These are phyloP conservation scores for Teunomyces gatunensis DNA, from an alignment of 805 yeast genomes.

Conservation along the genomic window DNA sequence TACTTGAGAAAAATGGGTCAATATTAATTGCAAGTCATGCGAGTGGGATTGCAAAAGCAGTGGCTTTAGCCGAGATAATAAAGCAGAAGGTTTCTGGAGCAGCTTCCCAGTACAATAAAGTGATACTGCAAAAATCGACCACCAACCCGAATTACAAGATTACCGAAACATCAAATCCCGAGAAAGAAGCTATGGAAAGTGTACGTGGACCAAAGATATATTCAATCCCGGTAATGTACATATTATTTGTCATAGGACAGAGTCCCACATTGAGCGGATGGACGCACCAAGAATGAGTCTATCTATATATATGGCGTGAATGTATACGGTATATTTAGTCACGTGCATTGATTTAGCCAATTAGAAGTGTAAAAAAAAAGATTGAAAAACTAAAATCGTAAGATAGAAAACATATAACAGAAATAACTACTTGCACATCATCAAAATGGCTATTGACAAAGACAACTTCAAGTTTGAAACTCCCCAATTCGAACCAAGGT, in stretches of 20 bases:
- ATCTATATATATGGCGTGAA: background rate
- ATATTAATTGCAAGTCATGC: constrained; percentile 20
- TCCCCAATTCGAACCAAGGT: constrained; percentile 80
- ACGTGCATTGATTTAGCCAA: constrained; percentile 7
- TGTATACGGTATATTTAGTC: background rate
- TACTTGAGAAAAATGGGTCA: constrained; percentile 8
- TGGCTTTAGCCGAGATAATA: constrained; percentile 19
- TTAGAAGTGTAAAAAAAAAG: constrained; percentile 8
- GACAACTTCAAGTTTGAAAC: constrained; percentile 31
- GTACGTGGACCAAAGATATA: constrained; percentile 22
- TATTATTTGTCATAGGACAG: constrained; percentile 12
- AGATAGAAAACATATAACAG: constrained; percentile 8
- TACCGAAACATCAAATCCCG: background rate
- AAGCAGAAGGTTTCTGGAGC: constrained; percentile 12
- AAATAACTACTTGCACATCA: background rate
- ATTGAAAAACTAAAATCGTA: constrained; percentile 11
- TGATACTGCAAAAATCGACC: constrained; percentile 4
- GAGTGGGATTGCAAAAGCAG: constrained; percentile 14
- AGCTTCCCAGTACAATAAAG: constrained; percentile 15
- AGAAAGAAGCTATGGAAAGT: constrained; percentile 9
- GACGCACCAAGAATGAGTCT: constrained; percentile 11
- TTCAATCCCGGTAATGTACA: constrained; percentile 17
- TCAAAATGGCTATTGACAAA: constrained; percentile 24
- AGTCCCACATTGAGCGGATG: constrained; percentile 11
- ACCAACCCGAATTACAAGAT: background rate